A percentile compares a stretch with the other conserved stretches of the same genome.
These are phyloP conservation scores for Zygosaccharomyces rouxii DNA, from an alignment of 805 yeast species.

Conservation along the genomic window DNA sequence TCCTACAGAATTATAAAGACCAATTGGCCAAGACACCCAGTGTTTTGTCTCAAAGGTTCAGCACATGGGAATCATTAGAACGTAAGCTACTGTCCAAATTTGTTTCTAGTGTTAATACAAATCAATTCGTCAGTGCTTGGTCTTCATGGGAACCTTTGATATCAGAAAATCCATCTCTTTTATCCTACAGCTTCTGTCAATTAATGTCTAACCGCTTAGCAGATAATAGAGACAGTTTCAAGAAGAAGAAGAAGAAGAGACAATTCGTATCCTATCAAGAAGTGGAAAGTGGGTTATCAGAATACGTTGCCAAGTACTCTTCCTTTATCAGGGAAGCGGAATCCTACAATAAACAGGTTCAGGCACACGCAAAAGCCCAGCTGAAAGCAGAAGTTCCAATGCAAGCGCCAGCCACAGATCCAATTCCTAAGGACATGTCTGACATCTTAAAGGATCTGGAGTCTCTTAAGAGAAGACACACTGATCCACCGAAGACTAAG, in stretches of 20 bases:
- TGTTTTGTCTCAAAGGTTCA: conserved; percentile 6
- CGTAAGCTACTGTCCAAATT: conserved; percentile 13
- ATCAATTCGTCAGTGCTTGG: conserved; percentile 15
- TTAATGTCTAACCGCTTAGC: conserved; percentile 8
- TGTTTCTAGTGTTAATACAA: conserved; percentile 14
- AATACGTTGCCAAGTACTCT: conserved; percentile 6
- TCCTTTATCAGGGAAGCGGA: conserved; percentile 11
- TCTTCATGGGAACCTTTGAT: conserved; percentile 16
- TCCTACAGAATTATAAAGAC: conserved; percentile 9
- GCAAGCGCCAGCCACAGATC: background rate
- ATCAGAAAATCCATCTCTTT: conserved; percentile 12
- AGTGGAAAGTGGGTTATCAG: conserved; percentile 5
- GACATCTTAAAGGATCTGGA: conserved; percentile 16
- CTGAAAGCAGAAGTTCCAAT: background rate
- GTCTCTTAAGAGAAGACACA: conserved; percentile 24
- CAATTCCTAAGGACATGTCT: conserved; percentile 1
- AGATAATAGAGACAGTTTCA: conserved; percentile 1
- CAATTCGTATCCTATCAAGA: conserved; percentile 11
- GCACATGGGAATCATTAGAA: conserved; percentile 18
- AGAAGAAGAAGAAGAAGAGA: conserved; percentile 21
- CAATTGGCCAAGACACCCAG: background rate
- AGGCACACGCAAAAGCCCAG: background rate
- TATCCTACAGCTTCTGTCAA: conserved; percentile 11
- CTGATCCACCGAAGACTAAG: background rate
- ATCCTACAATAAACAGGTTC: conserved; percentile 10